Base-by-base conservation (phyloP, 805 yeast genomes). In the Wickerhamomyces queroliae region DNA sequence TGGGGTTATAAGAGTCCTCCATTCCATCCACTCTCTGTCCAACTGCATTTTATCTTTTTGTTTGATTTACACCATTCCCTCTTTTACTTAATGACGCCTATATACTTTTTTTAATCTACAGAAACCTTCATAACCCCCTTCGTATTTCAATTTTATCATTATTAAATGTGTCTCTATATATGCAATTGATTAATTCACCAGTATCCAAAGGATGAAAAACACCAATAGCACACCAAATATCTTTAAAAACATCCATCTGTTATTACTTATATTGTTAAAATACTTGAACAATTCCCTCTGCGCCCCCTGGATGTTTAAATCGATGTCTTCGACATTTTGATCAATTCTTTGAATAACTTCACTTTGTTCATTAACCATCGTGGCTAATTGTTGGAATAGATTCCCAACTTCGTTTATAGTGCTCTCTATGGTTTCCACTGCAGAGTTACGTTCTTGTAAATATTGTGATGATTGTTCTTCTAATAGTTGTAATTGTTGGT, bases 321-420 rank as follows among this genome's bases (percentile, higher is more conserved):
- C 79, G 39, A 91, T 88, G 55, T 93, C 98, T 50, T 90, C 96
- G 7, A 95, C 95, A 56, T 93, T 90, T 40, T 80, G 86, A 63
- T 93, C 99, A 47, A 93, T 93, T 56, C 98, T 71, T 61, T 91
- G 98, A 41, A 93, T 91, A 13, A 84, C 85, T 53, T 93, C 99
- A 30, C 98, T 91, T 63, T 93, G 99, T 61, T 93, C 98, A 45
- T 86, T 89, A 7, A 93, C 97, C 98, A 93, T 91, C 1, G 95
- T 83, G 5, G 98, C 96, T 52, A 93, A 70, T 62, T 93, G 99
- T 53, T 86, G 91, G 66, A 93, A 93, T 44, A 93, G 70, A 36
- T 85, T 83, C 32, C 99, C 99, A 36, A 93, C 95, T 61, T 93
- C 98, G 55, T 91, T 91, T 45, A 93, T 93, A 0, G 99, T 93